Base-by-base conservation (phyloP, 2,329 filamentous ascomycete species). In the Fusarium pseudograminearum region DNA sequence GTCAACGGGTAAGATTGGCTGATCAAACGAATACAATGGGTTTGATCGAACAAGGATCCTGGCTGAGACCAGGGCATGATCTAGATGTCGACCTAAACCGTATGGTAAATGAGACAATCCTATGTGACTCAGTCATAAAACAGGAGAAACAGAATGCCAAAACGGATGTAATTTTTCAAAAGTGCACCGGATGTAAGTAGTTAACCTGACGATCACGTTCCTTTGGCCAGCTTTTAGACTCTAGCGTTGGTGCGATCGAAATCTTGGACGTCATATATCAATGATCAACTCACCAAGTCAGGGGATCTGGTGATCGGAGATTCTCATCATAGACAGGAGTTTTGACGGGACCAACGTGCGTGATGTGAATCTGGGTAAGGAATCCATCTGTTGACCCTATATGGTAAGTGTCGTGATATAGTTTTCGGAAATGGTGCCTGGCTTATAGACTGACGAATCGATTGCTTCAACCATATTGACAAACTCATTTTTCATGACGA, bases 131-230 rank as follows among this genome's bases (percentile, higher is more conserved):
- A 47, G 30, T 18, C 20, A 26, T 20, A 20, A 24, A 33, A 15
- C 22, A 48, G 14, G 28, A n/a, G 15, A 41, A 28, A 7, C 42
- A 45, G n/a, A 5, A 52, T 47, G 38, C 44, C 33, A 60, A 52
- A 55, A 53, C 30, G 33, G 50, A 56, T 53, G 42, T 40, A 26
- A 41, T 36, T 63, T 63, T 36, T 18, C 28, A 33, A 36, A 53
- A 36, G 14, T 6, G 24, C 16, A 55, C 22, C 18, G 20, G 28
- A 55, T 42, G 40, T 44, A 52, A 52, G 48, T 16, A 30, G 61
- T 56, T 33, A 54, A 52, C 51, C 53, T 45, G 57, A 54, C 46
- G 62, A 70, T 70, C 67, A 24, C 57, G 67, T 64, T 70, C 50
- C 67, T 64, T 38, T n/a, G 36, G 42, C 15, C 40, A 67, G 59